Base-by-base conservation (phyloP, 2,329 filamentous ascomycete genomes). In the Pseudocercospora crystallina region DNA sequence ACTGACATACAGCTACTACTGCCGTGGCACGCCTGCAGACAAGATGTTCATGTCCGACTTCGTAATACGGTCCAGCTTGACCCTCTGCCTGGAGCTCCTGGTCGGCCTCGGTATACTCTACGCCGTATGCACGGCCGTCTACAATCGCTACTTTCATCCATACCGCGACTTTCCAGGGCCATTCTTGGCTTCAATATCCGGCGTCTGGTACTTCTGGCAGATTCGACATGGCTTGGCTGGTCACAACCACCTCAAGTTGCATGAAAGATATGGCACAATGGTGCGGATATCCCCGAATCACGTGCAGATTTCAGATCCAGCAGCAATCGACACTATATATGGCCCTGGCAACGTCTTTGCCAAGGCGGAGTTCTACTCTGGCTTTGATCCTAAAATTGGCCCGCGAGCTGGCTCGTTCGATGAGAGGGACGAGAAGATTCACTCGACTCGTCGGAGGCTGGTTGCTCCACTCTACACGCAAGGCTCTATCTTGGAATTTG, bases 221-320 rank as follows among this genome's bases (percentile, higher is more conserved):
- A 34, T 48, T 10, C 34, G 47, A 13, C 20, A 46, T 17, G 46
- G 46, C 26, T 12, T 38, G 7, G 44, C 14, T 12, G 44, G 39
- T 5, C 44, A 37, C 20, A 37, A 40, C 20, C 26, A 51, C 12
- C 41, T 47, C n/a, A 31, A 17, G 5, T 55, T 74, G 5, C 72
- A 75, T 58, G 49, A 61, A 2, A 51, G 58, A 31, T 73, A 73
- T 56, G 76, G 75, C 5, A 63, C 67, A 1, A 65, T 77, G 34
- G 74, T 79, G 7, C 73, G 77, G 10, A 64, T 77, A 36, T 69
- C 69, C 4, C 76, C 76, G 2, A 67, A 75, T 49, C 73, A 77
- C 55, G 67, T 79, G 3, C 71, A 73, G 1, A 78, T 75, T 52
- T 69, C 65, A 31, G 62, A 69, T 34, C 55, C 65, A 5, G 48